These are phyloP conservation scores for Phialophora chinensis DNA, from an alignment of 2,329 filamentous ascomycete genomes.

Conservation along the genomic window DNA sequence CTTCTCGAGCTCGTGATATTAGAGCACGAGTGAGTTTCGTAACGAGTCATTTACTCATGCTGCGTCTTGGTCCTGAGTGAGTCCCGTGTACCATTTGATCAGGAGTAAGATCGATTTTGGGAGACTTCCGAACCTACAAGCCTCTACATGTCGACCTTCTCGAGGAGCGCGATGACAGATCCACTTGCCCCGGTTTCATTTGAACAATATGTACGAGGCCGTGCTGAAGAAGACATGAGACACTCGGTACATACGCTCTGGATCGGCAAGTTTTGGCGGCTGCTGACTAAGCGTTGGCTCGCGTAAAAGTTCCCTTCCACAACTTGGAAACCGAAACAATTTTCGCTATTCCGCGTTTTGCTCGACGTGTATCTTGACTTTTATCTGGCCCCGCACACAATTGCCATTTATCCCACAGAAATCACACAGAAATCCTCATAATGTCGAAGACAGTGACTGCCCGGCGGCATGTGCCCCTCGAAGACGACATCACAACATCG, in stretches of 20 bases:
- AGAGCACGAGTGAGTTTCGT: not conserved
- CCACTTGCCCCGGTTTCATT: no score
- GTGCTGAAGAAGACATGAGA: no score
- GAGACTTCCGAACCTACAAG: no score
- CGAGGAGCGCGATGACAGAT: no score
- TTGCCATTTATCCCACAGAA: not conserved
- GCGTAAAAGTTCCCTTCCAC: slow-evolving; percentile 28
- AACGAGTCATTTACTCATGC: not conserved
- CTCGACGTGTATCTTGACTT: not conserved
- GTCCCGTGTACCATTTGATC: not conserved
- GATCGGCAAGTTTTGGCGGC: slow-evolving; percentile 11
- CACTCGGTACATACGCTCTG: no score
- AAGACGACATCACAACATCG: slow-evolving; percentile 79
- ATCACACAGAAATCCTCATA: not conserved
- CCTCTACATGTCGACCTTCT: no score
- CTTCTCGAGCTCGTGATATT: not conserved
- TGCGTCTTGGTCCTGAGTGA: not conserved
- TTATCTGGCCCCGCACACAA: no score
- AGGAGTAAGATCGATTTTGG: no score
- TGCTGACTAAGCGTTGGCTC: slow-evolving; percentile 24
- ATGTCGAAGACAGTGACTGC: slow-evolving; percentile 34
- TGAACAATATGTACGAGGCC: no score
- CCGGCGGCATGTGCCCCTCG: slow-evolving; percentile 85
- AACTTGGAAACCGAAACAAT: slow-evolving; percentile 12
- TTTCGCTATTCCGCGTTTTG: not conserved